Evolutionary conservation across 2,329 filamentous ascomycete species (phyloP).

Genomic region (Fusarium sp.): DNA sequence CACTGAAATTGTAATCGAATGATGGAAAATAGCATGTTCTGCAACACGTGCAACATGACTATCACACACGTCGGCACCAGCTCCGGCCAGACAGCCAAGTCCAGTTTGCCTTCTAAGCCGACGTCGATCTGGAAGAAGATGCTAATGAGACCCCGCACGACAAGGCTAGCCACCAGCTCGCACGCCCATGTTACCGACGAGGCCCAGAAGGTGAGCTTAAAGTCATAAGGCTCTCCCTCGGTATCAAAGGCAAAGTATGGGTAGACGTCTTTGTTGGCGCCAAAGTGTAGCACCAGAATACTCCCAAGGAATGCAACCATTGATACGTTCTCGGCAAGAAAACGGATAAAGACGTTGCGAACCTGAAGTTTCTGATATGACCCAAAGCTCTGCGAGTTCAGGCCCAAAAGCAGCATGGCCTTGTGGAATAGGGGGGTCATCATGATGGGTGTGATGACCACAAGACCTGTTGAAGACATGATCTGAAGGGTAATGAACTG

Average conservation of each 20-base stretch:
- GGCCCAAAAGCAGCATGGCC: slow-evolving; percentile 59
- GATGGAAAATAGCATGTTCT: slow-evolving; percentile 78
- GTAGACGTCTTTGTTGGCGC: slow-evolving; percentile 72
- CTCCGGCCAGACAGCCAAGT: slow-evolving; percentile 73
- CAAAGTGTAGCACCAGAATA: slow-evolving; percentile 72
- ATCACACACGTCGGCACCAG: slow-evolving; percentile 71
- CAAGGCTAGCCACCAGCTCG: slow-evolving; percentile 69
- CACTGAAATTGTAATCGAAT: slow-evolving; percentile 67
- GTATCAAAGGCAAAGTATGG: slow-evolving; percentile 73
- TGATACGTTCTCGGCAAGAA: slow-evolving; percentile 71
- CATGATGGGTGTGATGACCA: slow-evolving; percentile 69
- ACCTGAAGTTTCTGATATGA: slow-evolving; percentile 73
- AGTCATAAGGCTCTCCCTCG: slow-evolving; percentile 62
- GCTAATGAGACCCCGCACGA: slow-evolving; percentile 66
- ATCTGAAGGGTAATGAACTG: slow-evolving; percentile 73
- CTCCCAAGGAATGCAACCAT: slow-evolving; percentile 75
- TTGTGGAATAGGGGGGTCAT: slow-evolving; percentile 69
- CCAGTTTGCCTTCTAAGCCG: slow-evolving; percentile 69
- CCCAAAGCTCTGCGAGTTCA: slow-evolving; percentile 68
- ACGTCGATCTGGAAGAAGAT: slow-evolving; percentile 69
- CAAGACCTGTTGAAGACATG: slow-evolving; percentile 69
- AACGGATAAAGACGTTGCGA: slow-evolving; percentile 73
- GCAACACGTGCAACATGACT: slow-evolving; percentile 73
- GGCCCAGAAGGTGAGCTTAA: slow-evolving; percentile 69
- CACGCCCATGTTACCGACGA: slow-evolving; percentile 73